Evolutionary conservation across 805 yeast species (phyloP).

Genomic region (Saccharomycopsis guyanensis): DNA sequence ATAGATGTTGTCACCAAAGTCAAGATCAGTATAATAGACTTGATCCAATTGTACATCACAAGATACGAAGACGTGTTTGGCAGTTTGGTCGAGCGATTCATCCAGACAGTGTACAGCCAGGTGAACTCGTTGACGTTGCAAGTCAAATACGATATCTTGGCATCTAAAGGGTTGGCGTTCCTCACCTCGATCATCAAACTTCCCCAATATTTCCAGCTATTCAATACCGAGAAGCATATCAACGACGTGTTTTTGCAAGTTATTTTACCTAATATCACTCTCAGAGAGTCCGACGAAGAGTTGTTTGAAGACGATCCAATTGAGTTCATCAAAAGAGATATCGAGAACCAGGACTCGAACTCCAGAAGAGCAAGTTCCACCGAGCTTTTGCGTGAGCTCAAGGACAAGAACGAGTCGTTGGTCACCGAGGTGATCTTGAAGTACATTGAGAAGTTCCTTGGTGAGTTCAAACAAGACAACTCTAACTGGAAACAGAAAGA

Average conservation of each 20-base stretch:
- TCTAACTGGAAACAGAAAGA: constrained; percentile 80
- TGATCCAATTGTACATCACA: constrained; percentile 77
- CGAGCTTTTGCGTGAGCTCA: constrained; percentile 81
- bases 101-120: constrained; percentile 75
- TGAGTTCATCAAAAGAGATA: constrained; percentile 82
- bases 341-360: constrained; percentile 92
- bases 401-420: constrained; percentile 63
- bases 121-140: constrained; percentile 58
- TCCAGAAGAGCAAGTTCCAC: constrained; percentile 91
- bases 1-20: constrained; percentile 62
- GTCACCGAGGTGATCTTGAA: constrained; percentile 69
- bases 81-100: constrained; percentile 67
- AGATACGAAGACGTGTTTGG: constrained; percentile 90
- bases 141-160: constrained; percentile 76
- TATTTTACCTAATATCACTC: constrained; percentile 78
- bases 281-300: constrained; percentile 87
- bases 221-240: constrained; percentile 54
- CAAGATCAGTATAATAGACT: constrained; percentile 77
- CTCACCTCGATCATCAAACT: constrained; percentile 73
- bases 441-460: constrained; percentile 62
- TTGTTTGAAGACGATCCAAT: constrained; percentile 95
- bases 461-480: constrained; percentile 37
- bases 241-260: constrained; percentile 75
- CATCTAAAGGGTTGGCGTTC: constrained; percentile 72
- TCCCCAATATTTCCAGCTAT: constrained; percentile 58